These are phyloP conservation scores for Vigna angularis DNA, from an alignment of 306 rosid species.

Conservation along the genomic window DNA sequence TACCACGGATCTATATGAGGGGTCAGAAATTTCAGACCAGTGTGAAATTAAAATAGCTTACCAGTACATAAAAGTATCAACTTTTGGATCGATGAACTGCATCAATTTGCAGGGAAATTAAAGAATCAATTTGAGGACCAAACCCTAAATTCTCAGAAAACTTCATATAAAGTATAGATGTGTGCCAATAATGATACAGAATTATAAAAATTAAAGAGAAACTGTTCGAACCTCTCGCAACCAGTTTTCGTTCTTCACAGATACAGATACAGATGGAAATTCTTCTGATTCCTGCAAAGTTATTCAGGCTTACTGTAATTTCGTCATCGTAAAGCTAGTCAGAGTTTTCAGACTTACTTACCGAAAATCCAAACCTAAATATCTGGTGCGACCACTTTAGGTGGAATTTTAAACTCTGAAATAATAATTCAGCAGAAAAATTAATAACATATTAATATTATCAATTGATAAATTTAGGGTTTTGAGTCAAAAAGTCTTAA, in stretches of 20 bases:
- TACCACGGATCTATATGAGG: constrained; percentile 34
- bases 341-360: constrained; percentile 55
- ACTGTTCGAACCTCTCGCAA: constrained; percentile 63
- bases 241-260: constrained; percentile 53
- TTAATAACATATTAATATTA: constrained; percentile 30
- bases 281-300: constrained; percentile 74
- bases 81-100: constrained; percentile 71
- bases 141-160: not conserved
- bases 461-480: constrained; percentile 24
- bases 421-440: constrained; percentile 33
- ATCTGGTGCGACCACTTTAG: constrained; percentile 73
- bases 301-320: constrained; percentile 38
- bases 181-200: no score
- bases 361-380: constrained; percentile 87
- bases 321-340: constrained; percentile 32
- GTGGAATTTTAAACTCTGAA: constrained; percentile 84
- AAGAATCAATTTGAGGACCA: constrained; percentile 19
- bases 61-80: constrained; percentile 64
- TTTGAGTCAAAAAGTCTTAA: constrained; percentile 36
- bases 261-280: constrained; percentile 73
- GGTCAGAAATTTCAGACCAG: constrained; percentile 31
- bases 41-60: constrained; percentile 48
- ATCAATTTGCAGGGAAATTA: constrained; percentile 56
- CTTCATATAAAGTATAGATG: no score
- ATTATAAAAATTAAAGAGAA: constrained; percentile 34